Conservation (phyloP, 1,139 yeast species). For the Geotrichum europaeum region DNA sequence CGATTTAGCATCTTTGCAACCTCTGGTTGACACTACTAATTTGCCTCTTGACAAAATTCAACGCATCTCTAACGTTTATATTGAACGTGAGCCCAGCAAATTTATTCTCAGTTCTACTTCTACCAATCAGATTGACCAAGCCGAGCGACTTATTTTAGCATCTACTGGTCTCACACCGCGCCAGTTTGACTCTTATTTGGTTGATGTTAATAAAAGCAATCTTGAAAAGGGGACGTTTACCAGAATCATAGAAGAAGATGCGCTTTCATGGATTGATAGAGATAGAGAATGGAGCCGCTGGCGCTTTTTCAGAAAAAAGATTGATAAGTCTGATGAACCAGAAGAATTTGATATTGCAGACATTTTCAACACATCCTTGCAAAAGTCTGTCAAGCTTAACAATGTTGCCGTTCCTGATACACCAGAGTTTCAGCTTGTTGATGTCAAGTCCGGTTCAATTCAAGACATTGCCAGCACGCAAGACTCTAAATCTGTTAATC, state of each 20-base stretch:
- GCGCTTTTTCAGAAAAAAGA: constrained; percentile 19
- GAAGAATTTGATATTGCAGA: constrained; percentile 8
- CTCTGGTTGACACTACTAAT: constrained; percentile 19
- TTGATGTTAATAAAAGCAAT: constrained; percentile 20
- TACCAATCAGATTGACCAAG: constrained; percentile 22
- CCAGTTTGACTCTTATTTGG: constrained; percentile 20
- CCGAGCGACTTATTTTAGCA: constrained; percentile 26
- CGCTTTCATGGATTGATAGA: constrained; percentile 32
- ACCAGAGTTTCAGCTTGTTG: constrained; percentile 1
- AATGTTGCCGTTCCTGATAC: constrained; percentile 4
- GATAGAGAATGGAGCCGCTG: constrained; percentile 28
- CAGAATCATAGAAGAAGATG: constrained; percentile 30
- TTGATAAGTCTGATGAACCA: background rate
- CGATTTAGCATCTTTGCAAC: constrained; percentile 22
- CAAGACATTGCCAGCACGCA: background rate
- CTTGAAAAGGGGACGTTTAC: constrained; percentile 17
- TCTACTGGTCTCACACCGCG: constrained; percentile 23
- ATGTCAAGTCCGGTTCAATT: background rate
- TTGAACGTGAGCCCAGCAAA: constrained; percentile 24
- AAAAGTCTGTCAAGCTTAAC: background rate
- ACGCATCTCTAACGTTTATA: constrained; percentile 30
- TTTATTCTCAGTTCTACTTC: constrained; percentile 25
- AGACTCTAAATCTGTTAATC: background rate
- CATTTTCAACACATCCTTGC: constrained; percentile 6
- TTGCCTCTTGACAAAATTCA: constrained; percentile 29